These are phyloP conservation scores for Fusarium pilosicola DNA, from an alignment of 2,329 filamentous ascomycete genomes.

Conservation along the genomic window DNA sequence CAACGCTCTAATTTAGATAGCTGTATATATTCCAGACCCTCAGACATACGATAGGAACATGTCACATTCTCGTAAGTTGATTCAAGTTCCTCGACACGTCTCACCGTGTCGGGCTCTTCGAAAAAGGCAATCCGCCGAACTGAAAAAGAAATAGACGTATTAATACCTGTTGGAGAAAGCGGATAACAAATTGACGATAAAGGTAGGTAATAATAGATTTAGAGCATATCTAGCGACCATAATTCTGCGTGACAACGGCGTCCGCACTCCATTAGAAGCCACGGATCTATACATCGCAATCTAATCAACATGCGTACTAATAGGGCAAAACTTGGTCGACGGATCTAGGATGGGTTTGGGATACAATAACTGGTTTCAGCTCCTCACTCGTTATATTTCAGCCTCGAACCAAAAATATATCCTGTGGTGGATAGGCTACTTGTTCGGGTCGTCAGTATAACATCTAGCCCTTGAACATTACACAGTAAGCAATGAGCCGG, in stretches of 20 bases:
- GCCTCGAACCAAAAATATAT: slow-evolving; percentile 55
- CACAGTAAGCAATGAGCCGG: not conserved
- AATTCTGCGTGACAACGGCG: not conserved
- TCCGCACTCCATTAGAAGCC: not conserved
- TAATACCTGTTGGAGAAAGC: not conserved
- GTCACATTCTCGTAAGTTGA: not conserved
- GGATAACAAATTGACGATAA: not conserved
- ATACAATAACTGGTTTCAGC: not conserved
- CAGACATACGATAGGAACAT: not conserved
- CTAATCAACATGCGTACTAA: not conserved
- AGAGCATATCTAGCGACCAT: not conserved
- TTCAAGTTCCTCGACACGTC: not conserved
- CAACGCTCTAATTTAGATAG: not conserved
- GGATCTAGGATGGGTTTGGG: not conserved
- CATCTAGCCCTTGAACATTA: not conserved
- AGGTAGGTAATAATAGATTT: not conserved
- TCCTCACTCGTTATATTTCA: not conserved
- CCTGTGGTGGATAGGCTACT: not conserved
- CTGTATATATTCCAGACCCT: not conserved
- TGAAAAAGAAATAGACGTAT: not conserved
- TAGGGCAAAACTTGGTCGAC: not conserved
- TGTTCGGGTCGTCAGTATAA: not conserved
- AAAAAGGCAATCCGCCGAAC: not conserved
- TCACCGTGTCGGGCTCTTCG: not conserved
- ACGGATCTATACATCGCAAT: not conserved